Conservation (phyloP, 257 asterid genomes). For the Solanum peruvianum region DNA sequence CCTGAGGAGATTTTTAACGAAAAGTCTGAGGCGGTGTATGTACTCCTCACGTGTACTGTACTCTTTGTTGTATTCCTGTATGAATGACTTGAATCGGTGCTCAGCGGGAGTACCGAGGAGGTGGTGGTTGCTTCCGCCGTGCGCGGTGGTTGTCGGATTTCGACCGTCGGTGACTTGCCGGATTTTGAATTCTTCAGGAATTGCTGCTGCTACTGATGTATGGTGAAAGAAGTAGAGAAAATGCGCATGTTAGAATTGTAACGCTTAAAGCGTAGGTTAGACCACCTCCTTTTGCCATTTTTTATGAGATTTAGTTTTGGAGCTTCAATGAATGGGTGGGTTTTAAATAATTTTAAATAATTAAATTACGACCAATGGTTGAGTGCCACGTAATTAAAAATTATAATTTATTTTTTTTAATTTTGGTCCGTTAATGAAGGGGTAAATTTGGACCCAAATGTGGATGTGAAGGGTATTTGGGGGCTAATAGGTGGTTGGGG, state of each 20-base stretch:
- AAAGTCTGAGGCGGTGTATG: constrained; percentile 70
- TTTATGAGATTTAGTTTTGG: background rate
- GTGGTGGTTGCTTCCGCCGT: constrained; percentile 2
- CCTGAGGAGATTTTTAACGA: constrained; percentile 53
- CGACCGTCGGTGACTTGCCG: constrained; percentile 51
- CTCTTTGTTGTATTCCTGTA: constrained; percentile 40
- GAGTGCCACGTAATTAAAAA: no score
- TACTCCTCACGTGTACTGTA: constrained; percentile 60
- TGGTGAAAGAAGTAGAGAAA: background rate
- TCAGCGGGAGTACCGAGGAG: constrained; percentile 63
- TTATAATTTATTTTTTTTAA: no score
- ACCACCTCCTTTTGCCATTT: constrained; percentile 30
- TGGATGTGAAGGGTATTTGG: no score
- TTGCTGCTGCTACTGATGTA: background rate
- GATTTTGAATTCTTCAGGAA: constrained; percentile 26
- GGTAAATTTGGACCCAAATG: no score
- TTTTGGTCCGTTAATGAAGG: no score
- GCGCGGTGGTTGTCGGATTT: background rate
- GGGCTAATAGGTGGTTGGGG: no score
- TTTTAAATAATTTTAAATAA: no score
- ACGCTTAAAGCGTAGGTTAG: constrained; percentile 19
- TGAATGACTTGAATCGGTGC: constrained; percentile 47
- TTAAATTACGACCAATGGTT: no score
- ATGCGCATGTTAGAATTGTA: constrained; percentile 42
- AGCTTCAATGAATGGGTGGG: background rate